Conservation (phyloP, 108 stramenopile genomes). For the Discostella stelligeroides region DNA sequence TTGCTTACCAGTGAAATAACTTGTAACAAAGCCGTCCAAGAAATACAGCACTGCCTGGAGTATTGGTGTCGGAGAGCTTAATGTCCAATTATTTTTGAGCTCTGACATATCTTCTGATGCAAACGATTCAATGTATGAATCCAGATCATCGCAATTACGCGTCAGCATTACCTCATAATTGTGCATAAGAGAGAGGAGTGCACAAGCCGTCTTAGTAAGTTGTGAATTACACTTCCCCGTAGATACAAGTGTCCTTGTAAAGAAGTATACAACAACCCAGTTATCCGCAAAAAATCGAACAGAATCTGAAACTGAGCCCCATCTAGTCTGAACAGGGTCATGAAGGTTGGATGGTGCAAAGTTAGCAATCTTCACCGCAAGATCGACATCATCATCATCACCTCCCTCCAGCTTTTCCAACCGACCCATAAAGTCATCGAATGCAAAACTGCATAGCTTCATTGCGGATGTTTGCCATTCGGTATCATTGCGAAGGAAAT, state of each 20-base stretch:
- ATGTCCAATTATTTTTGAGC: no score
- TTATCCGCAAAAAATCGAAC: background rate
- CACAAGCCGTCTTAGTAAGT: no score
- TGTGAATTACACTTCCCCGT: no score
- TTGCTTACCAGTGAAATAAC: no score
- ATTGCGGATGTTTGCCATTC: background rate
- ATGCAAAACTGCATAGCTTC: background rate
- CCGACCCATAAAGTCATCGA: background rate
- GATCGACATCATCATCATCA: background rate
- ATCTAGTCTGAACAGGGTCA: background rate
- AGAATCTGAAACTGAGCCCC: background rate
- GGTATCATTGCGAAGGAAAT: background rate
- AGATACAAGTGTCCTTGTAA: background rate
- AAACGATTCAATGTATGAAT: no score
- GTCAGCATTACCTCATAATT: no score
- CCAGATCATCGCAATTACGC: no score
- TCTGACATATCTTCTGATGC: no score
- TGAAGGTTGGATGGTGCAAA: background rate
- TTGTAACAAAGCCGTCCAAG: no score
- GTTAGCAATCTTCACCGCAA: background rate
- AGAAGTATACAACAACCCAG: background rate
- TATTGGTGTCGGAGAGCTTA: no score
- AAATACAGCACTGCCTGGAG: no score
- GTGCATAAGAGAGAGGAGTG: no score
- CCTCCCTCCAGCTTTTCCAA: slow-evolving; percentile 1